phyloP scores from a whole-genome alignment of 2,329 filamentous ascomycete genomes.

The Colletotrichum gigasporum region DNA sequence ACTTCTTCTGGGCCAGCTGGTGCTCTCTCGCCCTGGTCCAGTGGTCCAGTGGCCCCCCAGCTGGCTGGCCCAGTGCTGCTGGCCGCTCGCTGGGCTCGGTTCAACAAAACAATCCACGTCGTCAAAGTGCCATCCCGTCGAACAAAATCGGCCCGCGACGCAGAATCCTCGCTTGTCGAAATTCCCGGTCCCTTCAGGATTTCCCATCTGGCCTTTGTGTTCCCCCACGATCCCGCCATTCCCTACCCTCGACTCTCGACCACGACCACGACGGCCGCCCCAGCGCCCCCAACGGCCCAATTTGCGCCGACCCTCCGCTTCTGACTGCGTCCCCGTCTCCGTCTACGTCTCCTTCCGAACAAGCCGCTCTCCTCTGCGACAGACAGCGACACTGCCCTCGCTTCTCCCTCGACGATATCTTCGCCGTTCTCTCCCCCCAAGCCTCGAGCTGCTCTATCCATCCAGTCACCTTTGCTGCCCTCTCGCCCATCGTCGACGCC shows the following conservation, averaged over 20 bases:
- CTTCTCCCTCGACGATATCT: neutral
- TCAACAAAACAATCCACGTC: slow-evolving; percentile 20
- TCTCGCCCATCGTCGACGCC: neutral
- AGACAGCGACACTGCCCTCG: neutral
- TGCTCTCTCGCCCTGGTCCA: neutral
- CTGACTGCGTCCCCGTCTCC: neutral
- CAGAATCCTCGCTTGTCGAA: neutral
- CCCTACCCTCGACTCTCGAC: too few species aligned
- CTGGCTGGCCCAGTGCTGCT: neutral
- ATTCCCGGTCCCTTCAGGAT: neutral
- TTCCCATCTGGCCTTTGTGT: neutral
- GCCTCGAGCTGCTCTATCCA: neutral
- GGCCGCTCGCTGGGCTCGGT: neutral
- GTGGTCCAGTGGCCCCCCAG: neutral
- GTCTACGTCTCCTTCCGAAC: slow-evolving; percentile 27
- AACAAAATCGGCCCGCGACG: slow-evolving; percentile 1
- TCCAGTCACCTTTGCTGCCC: neutral
- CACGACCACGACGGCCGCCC: neutral
- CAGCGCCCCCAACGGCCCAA: slow-evolving; percentile 12
- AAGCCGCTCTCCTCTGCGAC: slow-evolving; percentile 8
- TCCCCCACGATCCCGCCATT: neutral
- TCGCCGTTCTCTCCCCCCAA: neutral
- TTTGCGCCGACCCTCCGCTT: slow-evolving; percentile 28
- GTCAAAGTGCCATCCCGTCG: neutral
- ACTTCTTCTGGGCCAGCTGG: neutral